These are phyloP conservation scores for Aspergillus sp. DNA, from an alignment of 2,329 filamentous ascomycete species.

Conservation along the genomic window DNA sequence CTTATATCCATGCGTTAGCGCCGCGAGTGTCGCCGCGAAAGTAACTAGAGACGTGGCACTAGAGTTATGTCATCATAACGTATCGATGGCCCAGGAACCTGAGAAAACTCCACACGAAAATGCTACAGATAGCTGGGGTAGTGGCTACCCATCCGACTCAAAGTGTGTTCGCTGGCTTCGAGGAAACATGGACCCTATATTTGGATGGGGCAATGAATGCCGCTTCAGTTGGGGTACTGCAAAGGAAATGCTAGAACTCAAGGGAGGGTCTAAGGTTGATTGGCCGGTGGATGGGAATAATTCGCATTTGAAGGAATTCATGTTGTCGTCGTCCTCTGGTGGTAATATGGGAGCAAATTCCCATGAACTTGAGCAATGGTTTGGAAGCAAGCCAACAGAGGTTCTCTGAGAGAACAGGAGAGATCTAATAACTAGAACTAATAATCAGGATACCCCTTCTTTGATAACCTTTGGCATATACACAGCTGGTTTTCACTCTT, in stretches of 20 bases:
- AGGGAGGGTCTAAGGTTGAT: conserved; percentile 70
- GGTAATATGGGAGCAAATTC: conserved; percentile 42
- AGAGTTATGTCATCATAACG: conserved; percentile 69
- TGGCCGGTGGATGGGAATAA: conserved; percentile 78
- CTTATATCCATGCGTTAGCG: conserved; percentile 87
- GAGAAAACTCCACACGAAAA: conserved; percentile 31
- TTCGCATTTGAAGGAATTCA: conserved; percentile 74
- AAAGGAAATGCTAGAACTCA: conserved; percentile 87
- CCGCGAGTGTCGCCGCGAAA: conserved; percentile 92
- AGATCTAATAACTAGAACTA: conserved; percentile 2
- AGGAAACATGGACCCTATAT: conserved; percentile 84
- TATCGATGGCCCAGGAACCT: conserved; percentile 34
- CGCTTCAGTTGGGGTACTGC: conserved; percentile 95
- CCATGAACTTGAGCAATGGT: conserved; percentile 77
- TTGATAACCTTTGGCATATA: not conserved
- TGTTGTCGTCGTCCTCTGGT: conserved; percentile 45
- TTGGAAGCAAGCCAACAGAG: conserved; percentile 68
- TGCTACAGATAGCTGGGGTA: conserved; percentile 68
- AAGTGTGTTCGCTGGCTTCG: conserved; percentile 80
- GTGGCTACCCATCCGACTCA: conserved; percentile 87
- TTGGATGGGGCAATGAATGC: conserved; percentile 92
- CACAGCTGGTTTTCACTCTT: not conserved
- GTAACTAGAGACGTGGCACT: conserved; percentile 90
- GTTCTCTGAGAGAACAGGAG: conserved; percentile 58
- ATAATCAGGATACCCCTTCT: not conserved